phyloP scores from a whole-genome alignment of 345 rosid genomes.

The Bruguiera sexangula region DNA sequence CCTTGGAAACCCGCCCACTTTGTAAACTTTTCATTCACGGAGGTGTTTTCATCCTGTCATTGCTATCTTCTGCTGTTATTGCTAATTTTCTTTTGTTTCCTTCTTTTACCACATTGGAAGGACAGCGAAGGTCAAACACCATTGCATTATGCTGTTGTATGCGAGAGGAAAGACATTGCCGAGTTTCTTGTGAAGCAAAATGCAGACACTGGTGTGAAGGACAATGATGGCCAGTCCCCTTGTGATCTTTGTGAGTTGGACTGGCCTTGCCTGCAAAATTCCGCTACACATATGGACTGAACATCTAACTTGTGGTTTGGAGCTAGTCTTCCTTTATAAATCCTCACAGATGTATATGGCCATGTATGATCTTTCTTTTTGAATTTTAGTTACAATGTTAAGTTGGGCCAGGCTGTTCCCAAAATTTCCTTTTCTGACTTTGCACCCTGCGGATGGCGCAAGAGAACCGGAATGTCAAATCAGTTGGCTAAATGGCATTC shows the following conservation, averaged over 20 bases:
- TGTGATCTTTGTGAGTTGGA: conserved; percentile 54
- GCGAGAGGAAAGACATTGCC: conserved; percentile 79
- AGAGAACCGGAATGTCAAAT: too few relatives aligned
- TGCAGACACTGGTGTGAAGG: conserved; percentile 57
- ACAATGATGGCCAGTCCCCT: conserved; percentile 64
- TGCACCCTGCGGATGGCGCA: too few relatives aligned
- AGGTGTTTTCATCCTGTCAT: not conserved
- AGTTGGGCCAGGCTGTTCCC: too few relatives aligned
- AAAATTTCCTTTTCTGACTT: too few relatives aligned
- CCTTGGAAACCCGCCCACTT: too few relatives aligned
- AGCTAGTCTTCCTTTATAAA: conserved; percentile 16
- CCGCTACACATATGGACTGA: conserved; percentile 9
- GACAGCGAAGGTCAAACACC: conserved; percentile 95
- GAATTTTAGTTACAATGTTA: too few relatives aligned
- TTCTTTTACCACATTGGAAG: conserved; percentile 34
- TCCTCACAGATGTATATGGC: conserved; percentile 41
- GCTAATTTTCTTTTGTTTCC: not conserved
- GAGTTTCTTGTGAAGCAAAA: conserved; percentile 74
- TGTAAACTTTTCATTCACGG: too few relatives aligned
- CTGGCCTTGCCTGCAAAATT: conserved; percentile 64
- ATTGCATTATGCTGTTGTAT: conserved; percentile 86
- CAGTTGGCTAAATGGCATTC: too few relatives aligned
- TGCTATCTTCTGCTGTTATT: conserved; percentile 1
- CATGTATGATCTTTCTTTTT: not conserved
- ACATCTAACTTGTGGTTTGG: not conserved